Percentiles rank a stretch among this genome's conserved stretches.
These are phyloP conservation scores for Penicillium hordei DNA, from an alignment of 2,329 filamentous ascomycete species.

Conservation along the genomic window DNA sequence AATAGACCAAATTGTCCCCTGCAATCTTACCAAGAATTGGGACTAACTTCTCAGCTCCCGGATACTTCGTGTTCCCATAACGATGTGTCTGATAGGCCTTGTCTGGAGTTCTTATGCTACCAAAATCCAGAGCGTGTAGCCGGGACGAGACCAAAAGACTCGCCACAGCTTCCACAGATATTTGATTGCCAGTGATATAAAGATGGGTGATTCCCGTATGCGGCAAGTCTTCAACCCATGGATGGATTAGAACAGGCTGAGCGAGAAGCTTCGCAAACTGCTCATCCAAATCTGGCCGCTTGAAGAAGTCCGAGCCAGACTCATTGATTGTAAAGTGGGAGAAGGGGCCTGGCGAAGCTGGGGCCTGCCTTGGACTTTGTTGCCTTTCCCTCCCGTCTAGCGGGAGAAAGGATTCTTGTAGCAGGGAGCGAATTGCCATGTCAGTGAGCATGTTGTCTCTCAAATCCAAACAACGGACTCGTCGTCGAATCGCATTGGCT, in stretches of 20 bases:
- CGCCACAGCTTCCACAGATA: slow-evolving; percentile 58
- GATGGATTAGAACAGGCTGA: slow-evolving; percentile 51
- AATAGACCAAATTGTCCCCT: slow-evolving; percentile 51
- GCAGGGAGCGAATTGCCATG: slow-evolving; percentile 51
- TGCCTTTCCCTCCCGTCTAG: slow-evolving; percentile 6
- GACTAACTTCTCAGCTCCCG: slow-evolving; percentile 56
- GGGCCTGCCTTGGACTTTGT: slow-evolving; percentile 4
- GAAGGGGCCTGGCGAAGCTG: slow-evolving; percentile 10
- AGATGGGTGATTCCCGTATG: slow-evolving; percentile 60
- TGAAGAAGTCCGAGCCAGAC: slow-evolving; percentile 25
- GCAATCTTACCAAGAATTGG: slow-evolving; percentile 51
- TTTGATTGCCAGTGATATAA: slow-evolving; percentile 56
- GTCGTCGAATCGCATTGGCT: slow-evolving; percentile 51
- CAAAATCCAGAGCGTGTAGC: slow-evolving; percentile 58
- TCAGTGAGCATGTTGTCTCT: slow-evolving; percentile 60
- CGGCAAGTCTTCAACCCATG: slow-evolving; percentile 57
- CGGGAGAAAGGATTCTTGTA: slow-evolving; percentile 52
- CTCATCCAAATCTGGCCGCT: slow-evolving; percentile 42
- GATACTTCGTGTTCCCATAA: slow-evolving; percentile 32
- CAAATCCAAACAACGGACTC: slow-evolving; percentile 58
- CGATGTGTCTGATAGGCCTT: slow-evolving; percentile 23
- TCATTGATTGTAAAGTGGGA: slow-evolving; percentile 11
- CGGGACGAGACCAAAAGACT: slow-evolving; percentile 53
- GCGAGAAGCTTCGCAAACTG: slow-evolving; percentile 53
- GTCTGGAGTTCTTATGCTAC: slow-evolving; percentile 45